Evolutionary conservation across 2,329 filamentous ascomycete genomes (phyloP).

Genomic region (Diaporthe humulicola): DNA sequence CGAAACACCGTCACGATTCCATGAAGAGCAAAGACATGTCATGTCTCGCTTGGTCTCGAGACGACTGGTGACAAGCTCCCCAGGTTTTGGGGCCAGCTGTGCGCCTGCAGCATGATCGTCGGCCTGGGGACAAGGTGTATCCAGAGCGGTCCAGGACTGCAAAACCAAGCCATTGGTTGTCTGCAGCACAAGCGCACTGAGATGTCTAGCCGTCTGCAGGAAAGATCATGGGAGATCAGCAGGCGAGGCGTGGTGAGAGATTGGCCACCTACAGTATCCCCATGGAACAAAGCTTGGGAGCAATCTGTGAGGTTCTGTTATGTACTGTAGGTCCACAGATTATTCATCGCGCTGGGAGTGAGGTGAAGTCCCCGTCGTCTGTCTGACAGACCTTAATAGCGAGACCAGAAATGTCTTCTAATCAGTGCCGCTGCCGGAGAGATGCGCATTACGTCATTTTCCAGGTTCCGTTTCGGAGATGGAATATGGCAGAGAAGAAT

Average conservation of each 20-base stretch:
- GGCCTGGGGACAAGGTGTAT: constrained; percentile 2
- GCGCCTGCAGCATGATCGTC: constrained; percentile 19
- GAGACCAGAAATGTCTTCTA: not conserved
- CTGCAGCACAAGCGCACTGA: not conserved
- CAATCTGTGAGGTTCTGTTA: too few species aligned
- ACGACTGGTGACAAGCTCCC: constrained; percentile 21
- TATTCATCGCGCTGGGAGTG: not conserved
- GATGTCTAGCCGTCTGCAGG: constrained; percentile 8
- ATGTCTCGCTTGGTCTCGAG: constrained; percentile 35
- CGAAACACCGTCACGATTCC: not conserved
- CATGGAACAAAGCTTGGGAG: too few species aligned
- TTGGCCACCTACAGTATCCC: not conserved
- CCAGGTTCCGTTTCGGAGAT: not conserved
- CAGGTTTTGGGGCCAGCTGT: constrained; percentile 1
- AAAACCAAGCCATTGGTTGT: not conserved
- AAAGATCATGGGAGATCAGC: constrained; percentile 16
- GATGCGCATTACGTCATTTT: constrained; percentile 10
- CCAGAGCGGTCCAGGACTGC: not conserved
- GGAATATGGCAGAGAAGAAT: not conserved
- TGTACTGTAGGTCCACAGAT: not conserved
- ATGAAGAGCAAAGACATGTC: constrained; percentile 4
- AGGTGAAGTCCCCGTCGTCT: not conserved
- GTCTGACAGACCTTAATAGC: not conserved
- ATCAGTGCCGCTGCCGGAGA: not conserved
- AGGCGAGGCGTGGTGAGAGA: not conserved